A percentile compares a stretch with the other conserved stretches of the same genome.
Conservation (phyloP, 1,139 yeast species). For the Spathaspora sp. region DNA sequence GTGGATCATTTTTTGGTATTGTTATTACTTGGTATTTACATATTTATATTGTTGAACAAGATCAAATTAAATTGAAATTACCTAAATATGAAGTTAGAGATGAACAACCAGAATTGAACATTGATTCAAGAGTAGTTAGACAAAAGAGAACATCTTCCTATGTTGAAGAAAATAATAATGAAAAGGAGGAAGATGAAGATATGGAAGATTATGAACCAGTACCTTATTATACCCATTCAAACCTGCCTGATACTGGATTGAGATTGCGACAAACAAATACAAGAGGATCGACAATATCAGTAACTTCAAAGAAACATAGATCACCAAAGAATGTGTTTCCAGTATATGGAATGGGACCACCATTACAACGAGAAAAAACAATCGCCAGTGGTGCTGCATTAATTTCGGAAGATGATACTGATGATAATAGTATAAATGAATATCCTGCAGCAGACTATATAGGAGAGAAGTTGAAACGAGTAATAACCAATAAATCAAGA, state of each 20-base stretch:
- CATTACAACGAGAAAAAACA: conserved; percentile 52
- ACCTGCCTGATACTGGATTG: not conserved
- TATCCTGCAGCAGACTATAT: conserved; percentile 26
- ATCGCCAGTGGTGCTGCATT: conserved; percentile 43
- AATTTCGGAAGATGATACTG: conserved; percentile 3
- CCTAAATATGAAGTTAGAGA: conserved; percentile 71
- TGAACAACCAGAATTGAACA: conserved; percentile 74
- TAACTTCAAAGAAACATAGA: conserved; percentile 5
- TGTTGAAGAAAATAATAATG: conserved; percentile 12
- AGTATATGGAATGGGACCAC: conserved; percentile 72
- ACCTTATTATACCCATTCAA: conserved; percentile 8
- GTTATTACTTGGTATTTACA: conserved; percentile 70
- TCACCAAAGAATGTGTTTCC: conserved; percentile 81
- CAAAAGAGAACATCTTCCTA: conserved; percentile 16
- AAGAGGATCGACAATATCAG: conserved; percentile 3
- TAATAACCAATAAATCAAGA: conserved; percentile 11
- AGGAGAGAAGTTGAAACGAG: conserved; percentile 27
- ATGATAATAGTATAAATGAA: conserved; percentile 11
- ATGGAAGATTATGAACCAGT: conserved; percentile 6
- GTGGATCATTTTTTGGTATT: conserved; percentile 64
- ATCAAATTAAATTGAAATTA: conserved; percentile 55
- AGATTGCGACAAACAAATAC: conserved; percentile 8
- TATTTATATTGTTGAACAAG: conserved; percentile 66
- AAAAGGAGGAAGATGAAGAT: conserved; percentile 9
- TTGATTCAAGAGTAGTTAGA: conserved; percentile 75